phyloP scores from a whole-genome alignment of 1,284 basidiomycete species.

The Heterobasidion irregulare region DNA sequence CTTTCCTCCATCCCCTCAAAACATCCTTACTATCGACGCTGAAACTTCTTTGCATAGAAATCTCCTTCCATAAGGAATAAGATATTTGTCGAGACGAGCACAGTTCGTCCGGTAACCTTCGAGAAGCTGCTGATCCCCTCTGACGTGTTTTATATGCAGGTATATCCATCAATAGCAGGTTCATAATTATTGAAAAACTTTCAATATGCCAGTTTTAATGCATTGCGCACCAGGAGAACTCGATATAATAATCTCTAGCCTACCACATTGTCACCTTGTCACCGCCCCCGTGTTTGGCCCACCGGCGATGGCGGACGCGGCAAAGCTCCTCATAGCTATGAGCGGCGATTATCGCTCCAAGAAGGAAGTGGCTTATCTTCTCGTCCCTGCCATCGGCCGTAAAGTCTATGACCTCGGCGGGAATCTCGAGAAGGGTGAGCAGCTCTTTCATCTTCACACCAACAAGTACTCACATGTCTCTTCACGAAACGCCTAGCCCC shows the following conservation, averaged over 20 bases:
- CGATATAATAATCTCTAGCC: slow-evolving; percentile 57
- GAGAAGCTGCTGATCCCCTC: neutral
- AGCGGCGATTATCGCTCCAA: slow-evolving; percentile 81
- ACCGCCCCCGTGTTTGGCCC: slow-evolving; percentile 79
- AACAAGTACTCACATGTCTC: no score
- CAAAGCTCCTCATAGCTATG: slow-evolving; percentile 70
- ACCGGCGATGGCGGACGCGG: slow-evolving; percentile 58
- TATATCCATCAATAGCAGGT: slow-evolving; percentile 70
- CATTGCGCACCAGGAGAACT: slow-evolving; percentile 43
- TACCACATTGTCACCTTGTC: slow-evolving; percentile 61
- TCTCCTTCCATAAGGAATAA: slow-evolving; percentile 40
- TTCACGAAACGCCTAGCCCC: slow-evolving; percentile 34
- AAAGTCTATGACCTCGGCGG: slow-evolving; percentile 71
- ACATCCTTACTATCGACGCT: no score
- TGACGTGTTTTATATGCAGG: slow-evolving; percentile 25
- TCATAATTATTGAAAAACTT: slow-evolving; percentile 2
- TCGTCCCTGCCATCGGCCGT: slow-evolving; percentile 72
- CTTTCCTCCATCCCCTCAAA: neutral
- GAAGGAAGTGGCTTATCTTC: slow-evolving; percentile 69
- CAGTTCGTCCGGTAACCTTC: slow-evolving; percentile 35
- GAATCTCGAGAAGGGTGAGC: slow-evolving; percentile 67
- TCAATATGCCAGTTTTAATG: neutral
- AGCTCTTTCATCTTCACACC: neutral
- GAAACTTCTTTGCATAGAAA: slow-evolving; percentile 19
- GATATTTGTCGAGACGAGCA: slow-evolving; percentile 79